phyloP scores from a whole-genome alignment of 2,329 filamentous ascomycete genomes.

The Botrytis byssoidea region DNA sequence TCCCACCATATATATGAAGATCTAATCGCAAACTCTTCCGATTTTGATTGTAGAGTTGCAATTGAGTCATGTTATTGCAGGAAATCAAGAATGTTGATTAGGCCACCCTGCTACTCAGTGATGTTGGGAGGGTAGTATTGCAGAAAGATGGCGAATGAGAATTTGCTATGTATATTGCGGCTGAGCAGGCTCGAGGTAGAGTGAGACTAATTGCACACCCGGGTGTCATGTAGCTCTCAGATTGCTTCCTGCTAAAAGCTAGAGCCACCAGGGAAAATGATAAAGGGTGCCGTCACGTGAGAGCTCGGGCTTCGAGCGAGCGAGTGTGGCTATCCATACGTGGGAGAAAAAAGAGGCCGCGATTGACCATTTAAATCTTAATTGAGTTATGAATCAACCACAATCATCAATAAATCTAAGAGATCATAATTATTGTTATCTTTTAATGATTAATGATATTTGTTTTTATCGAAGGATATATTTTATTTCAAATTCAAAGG shows the following conservation, averaged over 20 bases:
- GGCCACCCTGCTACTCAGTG: not conserved
- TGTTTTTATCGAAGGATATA: no score
- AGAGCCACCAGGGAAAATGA: not conserved
- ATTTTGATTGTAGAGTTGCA: not conserved
- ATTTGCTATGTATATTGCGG: not conserved
- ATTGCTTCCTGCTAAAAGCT: not conserved
- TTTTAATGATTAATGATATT: no score
- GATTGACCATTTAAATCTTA: no score
- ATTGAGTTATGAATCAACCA: no score
- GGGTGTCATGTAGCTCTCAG: not conserved
- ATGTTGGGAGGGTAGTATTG: not conserved
- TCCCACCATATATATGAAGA: not conserved
- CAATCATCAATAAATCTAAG: no score
- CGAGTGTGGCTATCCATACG: no score
- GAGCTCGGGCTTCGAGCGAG: no score
- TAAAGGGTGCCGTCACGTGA: not conserved
- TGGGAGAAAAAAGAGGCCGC: no score
- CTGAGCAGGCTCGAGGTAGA: no score
- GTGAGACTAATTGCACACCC: not conserved
- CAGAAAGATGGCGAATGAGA: not conserved
- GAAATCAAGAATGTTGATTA: not conserved
- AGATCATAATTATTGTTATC: no score
- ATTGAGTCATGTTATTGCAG: not conserved
- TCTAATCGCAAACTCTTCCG: not conserved
- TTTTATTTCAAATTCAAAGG: no score